A percentile compares a stretch with the other conserved stretches of the same genome.
Conservation (phyloP, 2,329 filamentous ascomycete genomes). For the Celoporthe dispersa region DNA sequence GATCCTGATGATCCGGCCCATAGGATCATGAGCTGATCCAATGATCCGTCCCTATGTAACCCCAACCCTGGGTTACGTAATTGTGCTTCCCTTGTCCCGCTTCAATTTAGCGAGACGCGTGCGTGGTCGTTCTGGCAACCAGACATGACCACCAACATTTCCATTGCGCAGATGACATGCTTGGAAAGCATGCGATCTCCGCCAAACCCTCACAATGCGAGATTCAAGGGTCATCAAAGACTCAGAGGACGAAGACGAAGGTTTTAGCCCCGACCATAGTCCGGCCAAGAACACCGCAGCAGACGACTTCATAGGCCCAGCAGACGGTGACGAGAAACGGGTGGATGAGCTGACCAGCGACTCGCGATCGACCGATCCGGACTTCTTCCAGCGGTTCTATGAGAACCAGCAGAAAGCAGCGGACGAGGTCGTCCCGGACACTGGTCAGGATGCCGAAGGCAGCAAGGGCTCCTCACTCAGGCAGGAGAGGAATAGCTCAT, state of each 20-base stretch:
- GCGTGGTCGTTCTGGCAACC: not conserved
- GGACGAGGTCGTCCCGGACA: constrained; percentile 19
- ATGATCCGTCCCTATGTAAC: no score
- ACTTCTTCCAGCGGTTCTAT: constrained; percentile 53
- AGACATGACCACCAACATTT: not conserved
- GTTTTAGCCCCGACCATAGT: constrained; percentile 34
- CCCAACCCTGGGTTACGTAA: no score
- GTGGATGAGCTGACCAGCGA: constrained; percentile 24
- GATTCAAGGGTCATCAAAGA: constrained; percentile 37
- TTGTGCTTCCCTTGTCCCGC: no score
- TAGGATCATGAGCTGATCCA: no score
- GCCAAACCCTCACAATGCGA: constrained; percentile 32
- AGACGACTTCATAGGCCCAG: constrained; percentile 1
- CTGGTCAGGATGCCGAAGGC: constrained; percentile 5
- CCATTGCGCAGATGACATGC: not conserved
- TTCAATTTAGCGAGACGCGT: constrained; percentile 16
- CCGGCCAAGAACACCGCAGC: constrained; percentile 21
- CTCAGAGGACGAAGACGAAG: constrained; percentile 40
- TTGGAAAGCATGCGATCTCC: constrained; percentile 3
- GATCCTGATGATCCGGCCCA: no score
- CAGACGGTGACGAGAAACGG: constrained; percentile 3
- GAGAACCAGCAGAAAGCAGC: constrained; percentile 48
- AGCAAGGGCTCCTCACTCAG: constrained; percentile 2
- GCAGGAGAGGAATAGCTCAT: constrained; percentile 27
- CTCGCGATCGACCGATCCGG: constrained; percentile 51